Percentiles rank a stretch among this genome's conserved stretches.
Evolutionary conservation across 2,329 filamentous ascomycete genomes (phyloP).

Genomic region (Cytospora leucostoma): DNA sequence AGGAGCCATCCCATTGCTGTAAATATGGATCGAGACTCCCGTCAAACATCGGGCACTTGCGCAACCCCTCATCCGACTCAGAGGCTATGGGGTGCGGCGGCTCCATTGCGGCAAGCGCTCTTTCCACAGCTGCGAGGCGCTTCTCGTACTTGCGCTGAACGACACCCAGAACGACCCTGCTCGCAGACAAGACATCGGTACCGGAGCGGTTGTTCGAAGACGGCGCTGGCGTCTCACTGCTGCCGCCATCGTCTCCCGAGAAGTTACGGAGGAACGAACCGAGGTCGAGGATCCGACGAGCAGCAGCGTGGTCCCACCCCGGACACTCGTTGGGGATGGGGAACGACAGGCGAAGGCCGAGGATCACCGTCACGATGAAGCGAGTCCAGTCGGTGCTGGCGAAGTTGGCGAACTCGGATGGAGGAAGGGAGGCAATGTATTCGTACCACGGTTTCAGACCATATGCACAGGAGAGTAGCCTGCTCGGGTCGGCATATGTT

Average conservation of each 20-base stretch:
- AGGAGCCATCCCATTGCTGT: slow-evolving; percentile 47
- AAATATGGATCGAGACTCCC: slow-evolving; percentile 50
- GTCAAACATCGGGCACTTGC: slow-evolving; percentile 54
- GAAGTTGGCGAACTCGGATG: slow-evolving; percentile 40
- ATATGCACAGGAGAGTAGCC: slow-evolving; percentile 29
- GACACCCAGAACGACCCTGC: slow-evolving; percentile 48
- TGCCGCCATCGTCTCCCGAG: slow-evolving; percentile 27
- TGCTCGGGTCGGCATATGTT: slow-evolving; percentile 12
- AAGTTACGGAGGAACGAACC: slow-evolving; percentile 43
- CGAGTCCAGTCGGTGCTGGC: slow-evolving; percentile 46
- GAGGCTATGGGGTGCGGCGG: slow-evolving; percentile 20
- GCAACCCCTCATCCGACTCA: slow-evolving; percentile 29
- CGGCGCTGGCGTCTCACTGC: slow-evolving; percentile 27
- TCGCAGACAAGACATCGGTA: slow-evolving; percentile 48
- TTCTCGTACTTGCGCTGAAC: slow-evolving; percentile 49
- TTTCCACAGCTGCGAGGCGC: slow-evolving; percentile 40
- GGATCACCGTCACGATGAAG: slow-evolving; percentile 44
- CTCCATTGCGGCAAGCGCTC: not conserved
- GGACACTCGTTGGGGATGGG: slow-evolving; percentile 41
- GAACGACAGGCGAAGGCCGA: slow-evolving; percentile 51
- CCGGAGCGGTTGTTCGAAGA: slow-evolving; percentile 32
- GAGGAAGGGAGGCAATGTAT: slow-evolving; percentile 29
- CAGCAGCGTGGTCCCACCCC: slow-evolving; percentile 41
- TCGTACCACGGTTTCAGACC: slow-evolving; percentile 35
- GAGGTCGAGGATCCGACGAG: slow-evolving; percentile 44